Percentiles rank a stretch among this genome's conserved stretches.
phyloP scores from a whole-genome alignment of 768 basidiomycete genomes.

The Tephrocybe sp. region DNA sequence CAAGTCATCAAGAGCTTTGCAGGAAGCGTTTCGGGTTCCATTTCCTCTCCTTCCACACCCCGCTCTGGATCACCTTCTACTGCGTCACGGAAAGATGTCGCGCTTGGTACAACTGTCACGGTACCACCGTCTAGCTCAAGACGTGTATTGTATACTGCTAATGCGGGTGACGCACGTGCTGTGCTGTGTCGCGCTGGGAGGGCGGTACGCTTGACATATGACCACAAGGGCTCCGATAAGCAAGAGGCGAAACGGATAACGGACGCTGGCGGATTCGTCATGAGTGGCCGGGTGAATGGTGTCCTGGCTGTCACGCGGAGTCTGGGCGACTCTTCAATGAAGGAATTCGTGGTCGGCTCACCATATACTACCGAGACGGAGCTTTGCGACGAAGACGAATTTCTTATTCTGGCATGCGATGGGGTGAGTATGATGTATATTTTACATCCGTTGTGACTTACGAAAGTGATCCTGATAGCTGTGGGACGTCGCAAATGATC shows the following conservation, averaged over 20 bases:
- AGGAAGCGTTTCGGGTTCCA: constrained; percentile 37
- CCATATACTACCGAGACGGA: constrained; percentile 99
- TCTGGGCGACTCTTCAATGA: constrained; percentile 97
- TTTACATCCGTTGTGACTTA: not conserved
- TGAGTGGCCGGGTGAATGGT: constrained; percentile 98
- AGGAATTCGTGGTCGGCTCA: constrained; percentile 97
- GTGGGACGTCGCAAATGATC: constrained; percentile 95
- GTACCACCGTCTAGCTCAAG: constrained; percentile 54
- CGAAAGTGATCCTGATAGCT: constrained; percentile 50
- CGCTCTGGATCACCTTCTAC: constrained; percentile 37
- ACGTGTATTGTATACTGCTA: constrained; percentile 91
- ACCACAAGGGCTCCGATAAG: constrained; percentile 97
- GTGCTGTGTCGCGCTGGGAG: constrained; percentile 90
- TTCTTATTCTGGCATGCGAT: constrained; percentile 94
- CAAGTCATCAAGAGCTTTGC: constrained; percentile 53
- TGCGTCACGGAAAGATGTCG: constrained; percentile 25
- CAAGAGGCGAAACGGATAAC: constrained; percentile 98
- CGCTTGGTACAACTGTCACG: constrained; percentile 29
- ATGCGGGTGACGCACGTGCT: constrained; percentile 94
- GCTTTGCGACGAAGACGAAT: constrained; percentile 88
- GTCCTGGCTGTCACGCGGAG: constrained; percentile 96
- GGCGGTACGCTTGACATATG: constrained; percentile 93
- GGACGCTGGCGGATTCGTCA: constrained; percentile 97
- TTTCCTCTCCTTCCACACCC: constrained; percentile 30
- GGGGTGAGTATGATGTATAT: constrained; percentile 64